Evolutionary conservation across 75 land plant genomes (phyloP).

Genomic region (Picea glauca): DNA sequence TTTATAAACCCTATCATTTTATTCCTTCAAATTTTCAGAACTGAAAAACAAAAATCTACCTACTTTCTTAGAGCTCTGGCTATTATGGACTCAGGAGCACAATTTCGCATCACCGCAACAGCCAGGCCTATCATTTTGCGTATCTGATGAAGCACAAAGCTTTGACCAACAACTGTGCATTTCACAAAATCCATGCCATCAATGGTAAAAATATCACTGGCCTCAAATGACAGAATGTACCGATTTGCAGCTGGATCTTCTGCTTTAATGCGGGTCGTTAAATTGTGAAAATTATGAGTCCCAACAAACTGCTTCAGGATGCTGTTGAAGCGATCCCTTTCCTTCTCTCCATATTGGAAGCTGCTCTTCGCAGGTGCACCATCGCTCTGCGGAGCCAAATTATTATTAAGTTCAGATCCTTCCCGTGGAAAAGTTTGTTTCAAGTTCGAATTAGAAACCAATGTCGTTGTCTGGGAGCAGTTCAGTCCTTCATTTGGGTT

Average conservation of each 20-base stretch:
- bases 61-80: conserved; percentile 66
- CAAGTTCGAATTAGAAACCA: background rate
- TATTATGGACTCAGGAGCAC: conserved; percentile 79
- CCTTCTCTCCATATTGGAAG: conserved; percentile 66
- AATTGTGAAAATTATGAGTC: conserved; percentile 94
- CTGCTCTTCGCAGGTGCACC: conserved; percentile 10
- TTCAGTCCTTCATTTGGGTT: background rate
- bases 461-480: background rate
- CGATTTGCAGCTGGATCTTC: conserved; percentile 87
- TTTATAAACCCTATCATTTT: background rate
- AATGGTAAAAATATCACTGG: conserved; percentile 41
- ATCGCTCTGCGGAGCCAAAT: background rate
- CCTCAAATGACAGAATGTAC: conserved; percentile 80
- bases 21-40: background rate
- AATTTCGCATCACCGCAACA: conserved; percentile 83
- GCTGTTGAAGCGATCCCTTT: conserved; percentile 56
- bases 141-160: conserved; percentile 99
- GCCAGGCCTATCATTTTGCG: conserved; percentile 95
- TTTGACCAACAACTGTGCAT: conserved; percentile 91
- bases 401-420: background rate
- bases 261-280: conserved; percentile 77
- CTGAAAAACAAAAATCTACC: conserved; percentile 12
- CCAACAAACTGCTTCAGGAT: conserved; percentile 65
- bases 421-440: background rate
- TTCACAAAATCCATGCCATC: conserved; percentile 78